Conservation (phyloP, 2,329 filamentous ascomycete species). For the Pyricularia sp. region DNA sequence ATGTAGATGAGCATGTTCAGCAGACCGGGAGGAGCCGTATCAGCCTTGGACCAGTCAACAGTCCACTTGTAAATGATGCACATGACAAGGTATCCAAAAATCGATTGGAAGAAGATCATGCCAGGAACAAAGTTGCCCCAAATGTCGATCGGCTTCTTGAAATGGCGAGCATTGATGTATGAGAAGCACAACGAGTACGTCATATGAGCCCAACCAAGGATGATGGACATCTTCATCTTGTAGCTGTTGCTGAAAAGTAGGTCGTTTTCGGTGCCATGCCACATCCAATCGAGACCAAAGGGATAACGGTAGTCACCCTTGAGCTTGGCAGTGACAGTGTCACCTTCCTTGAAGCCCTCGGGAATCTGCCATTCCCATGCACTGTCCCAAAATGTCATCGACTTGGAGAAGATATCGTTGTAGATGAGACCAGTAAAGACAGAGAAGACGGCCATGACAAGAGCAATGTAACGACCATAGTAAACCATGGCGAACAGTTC, state of each 20-base stretch:
- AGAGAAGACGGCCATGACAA: conserved; percentile 96
- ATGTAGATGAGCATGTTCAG: conserved; percentile 99
- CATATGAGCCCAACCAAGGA: conserved; percentile 97
- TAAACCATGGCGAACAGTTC: conserved; percentile 98
- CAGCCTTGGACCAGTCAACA: conserved; percentile 64
- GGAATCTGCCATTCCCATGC: conserved; percentile 74
- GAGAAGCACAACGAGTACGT: conserved; percentile 93
- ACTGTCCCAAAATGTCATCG: conserved; percentile 76
- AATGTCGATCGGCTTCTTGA: conserved; percentile 89
- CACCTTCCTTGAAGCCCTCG: conserved; percentile 49
- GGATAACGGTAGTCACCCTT: conserved; percentile 75
- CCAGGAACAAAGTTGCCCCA: conserved; percentile 96
- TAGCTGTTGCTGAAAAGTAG: conserved; percentile 94
- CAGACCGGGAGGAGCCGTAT: conserved; percentile 64
- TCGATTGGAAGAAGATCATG: conserved; percentile 99
- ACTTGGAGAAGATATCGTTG: conserved; percentile 93
- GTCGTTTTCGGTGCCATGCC: conserved; percentile 93
- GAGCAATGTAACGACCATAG: conserved; percentile 95
- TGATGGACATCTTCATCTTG: conserved; percentile 99
- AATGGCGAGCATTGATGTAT: conserved; percentile 86
- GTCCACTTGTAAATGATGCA: conserved; percentile 97
- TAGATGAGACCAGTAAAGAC: conserved; percentile 96
- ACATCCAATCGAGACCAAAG: conserved; percentile 89
- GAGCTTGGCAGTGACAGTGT: conserved; percentile 46
- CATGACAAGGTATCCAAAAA: conserved; percentile 91